These are phyloP conservation scores for Neonothopanus nambi DNA, from an alignment of 1,284 basidiomycete species.

Conservation along the genomic window DNA sequence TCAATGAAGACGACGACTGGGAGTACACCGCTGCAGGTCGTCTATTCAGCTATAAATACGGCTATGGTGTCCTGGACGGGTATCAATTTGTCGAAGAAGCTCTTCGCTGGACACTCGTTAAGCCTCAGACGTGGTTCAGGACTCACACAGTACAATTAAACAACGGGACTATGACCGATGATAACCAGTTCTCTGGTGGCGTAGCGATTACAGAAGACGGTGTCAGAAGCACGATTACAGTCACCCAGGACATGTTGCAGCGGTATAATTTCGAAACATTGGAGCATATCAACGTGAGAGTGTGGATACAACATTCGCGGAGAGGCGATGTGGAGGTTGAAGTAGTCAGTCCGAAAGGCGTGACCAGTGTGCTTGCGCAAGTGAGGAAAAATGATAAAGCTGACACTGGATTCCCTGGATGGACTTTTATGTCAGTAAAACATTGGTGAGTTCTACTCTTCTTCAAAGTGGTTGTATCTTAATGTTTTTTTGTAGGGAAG, in stretches of 20 bases:
- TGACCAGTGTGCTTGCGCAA: conserved; percentile 84
- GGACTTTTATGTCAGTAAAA: conserved; percentile 98
- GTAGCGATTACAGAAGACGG: conserved; percentile 69
- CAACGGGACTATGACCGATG: conserved; percentile 59
- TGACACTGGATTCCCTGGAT: conserved; percentile 80
- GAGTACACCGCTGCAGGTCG: conserved; percentile 80
- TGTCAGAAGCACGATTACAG: conserved; percentile 55
- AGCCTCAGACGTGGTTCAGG: conserved; percentile 92
- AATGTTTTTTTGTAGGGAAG: conserved; percentile 64
- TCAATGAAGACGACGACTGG: conserved; percentile 89
- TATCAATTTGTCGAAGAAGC: conserved; percentile 84
- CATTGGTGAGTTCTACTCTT: conserved; percentile 75
- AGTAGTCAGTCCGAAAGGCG: conserved; percentile 84
- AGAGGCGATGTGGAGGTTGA: conserved; percentile 95
- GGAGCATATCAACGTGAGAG: conserved; percentile 92
- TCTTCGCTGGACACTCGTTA: conserved; percentile 83
- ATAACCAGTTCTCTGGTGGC: conserved; percentile 63
- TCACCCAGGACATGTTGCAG: conserved; percentile 73
- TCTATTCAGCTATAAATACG: conserved; percentile 95
- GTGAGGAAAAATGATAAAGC: conserved; percentile 72
- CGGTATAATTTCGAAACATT: conserved; percentile 83
- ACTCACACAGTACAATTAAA: conserved; percentile 71
- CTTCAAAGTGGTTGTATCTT: conserved; percentile 11
- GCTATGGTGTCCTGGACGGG: conserved; percentile 90
- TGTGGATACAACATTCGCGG: conserved; percentile 88